Percentiles rank a stretch among this genome's conserved stretches.
These are phyloP conservation scores for Ustilago esculenta DNA, from an alignment of 1,284 basidiomycete species.

Conservation along the genomic window DNA sequence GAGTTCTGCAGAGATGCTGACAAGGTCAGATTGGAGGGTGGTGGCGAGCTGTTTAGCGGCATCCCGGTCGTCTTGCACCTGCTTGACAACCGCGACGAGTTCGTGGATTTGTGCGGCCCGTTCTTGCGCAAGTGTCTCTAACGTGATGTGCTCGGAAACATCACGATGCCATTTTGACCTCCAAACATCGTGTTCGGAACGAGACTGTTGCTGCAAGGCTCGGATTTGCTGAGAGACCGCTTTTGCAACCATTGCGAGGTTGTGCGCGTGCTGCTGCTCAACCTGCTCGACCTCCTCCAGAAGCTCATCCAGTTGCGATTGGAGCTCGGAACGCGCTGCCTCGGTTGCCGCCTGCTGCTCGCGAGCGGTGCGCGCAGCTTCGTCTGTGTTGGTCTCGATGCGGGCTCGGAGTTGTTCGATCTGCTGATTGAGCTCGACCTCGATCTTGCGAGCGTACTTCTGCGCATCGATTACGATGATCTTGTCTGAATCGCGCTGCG, in stretches of 20 bases:
- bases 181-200: constrained; percentile 2
- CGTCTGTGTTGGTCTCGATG: constrained; percentile 5
- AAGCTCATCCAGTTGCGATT: constrained; percentile 17
- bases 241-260: constrained; percentile 35
- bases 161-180: constrained; percentile 17
- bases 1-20: constrained; percentile 26
- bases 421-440: constrained; percentile 22
- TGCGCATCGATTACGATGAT: constrained; percentile 38
- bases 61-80: constrained; percentile 44
- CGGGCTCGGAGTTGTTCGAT: constrained; percentile 22
- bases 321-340: constrained; percentile 8
- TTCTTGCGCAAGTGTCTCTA: constrained; percentile 28
- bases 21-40: constrained; percentile 15
- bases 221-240: constrained; percentile 20
- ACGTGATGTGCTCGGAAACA: constrained; percentile 8
- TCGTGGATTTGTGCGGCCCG: constrained; percentile 32
- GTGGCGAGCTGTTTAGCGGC: constrained; percentile 25
- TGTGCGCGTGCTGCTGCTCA: constrained; percentile 26
- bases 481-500: constrained; percentile 32
- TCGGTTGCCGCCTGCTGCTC: constrained; percentile 9
- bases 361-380: constrained; percentile 4
- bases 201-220: constrained; percentile 2
- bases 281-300: constrained; percentile 11
- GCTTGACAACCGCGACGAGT: constrained; percentile 40
- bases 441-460: constrained; percentile 34